Base-by-base conservation (phyloP, 208 protist species). In the Hexamita inflata region DNA sequence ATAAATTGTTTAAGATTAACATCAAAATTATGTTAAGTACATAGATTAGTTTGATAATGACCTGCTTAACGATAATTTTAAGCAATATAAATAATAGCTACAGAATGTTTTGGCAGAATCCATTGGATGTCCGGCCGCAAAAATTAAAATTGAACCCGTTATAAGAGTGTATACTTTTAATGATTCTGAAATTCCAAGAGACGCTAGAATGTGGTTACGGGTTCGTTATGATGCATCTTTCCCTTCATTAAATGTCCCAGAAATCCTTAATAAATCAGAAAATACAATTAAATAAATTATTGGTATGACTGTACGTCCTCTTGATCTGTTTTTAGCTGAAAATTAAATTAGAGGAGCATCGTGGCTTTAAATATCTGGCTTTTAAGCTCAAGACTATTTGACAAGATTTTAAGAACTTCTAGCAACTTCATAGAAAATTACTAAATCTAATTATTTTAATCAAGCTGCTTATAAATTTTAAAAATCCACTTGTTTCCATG, bases 291-390 rank as follows among this genome's bases (percentile, higher is more conserved):
- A 40, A 4, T n/a, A 9, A 24, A 45, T 70, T n/a, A 38, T 70
- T 34, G 35, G 64, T 7, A 15, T 38, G 24, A 70, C 64, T n/a
- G 38, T 70, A 15, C 7, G 11, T 32, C 64, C 64, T 24, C 40
- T 70, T 28, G 64, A 70, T n/a, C 42, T 42, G 9, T 70, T n/a
- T n/a, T 49, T 70, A n/a, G 64, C 64, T 45, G 2, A n/a, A 45
- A 70, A 35, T 32, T 32, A 38, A 35, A 70, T 70, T 57, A 49
- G 11, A 40, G 64, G 32, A n/a, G 30, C 64, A 57, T 30, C 28
- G 11, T 70, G 64, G 64, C 9, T 70, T 11, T 2, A 40, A 49
- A 19, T 70, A 15, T 28, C 7, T n/a, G 34, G 38, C 4, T 42
- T 70, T 49, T 7, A 70, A 4, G 26, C 11, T n/a, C 4, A 70